Conservation (phyloP, 306 rosid species). For the Gastrolobium villosum region DNA sequence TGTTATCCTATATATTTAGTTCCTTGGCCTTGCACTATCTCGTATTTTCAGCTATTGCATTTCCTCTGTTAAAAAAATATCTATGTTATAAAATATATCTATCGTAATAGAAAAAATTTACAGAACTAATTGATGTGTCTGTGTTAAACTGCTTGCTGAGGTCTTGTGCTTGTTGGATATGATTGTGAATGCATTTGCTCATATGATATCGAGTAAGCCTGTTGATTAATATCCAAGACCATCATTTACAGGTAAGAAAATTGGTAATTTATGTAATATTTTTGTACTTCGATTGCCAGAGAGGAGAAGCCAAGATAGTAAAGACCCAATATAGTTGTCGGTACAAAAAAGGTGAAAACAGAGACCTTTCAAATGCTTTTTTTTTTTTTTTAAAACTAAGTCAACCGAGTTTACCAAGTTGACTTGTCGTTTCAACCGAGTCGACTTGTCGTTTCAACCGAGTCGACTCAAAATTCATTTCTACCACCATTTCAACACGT, state of each 20-base stretch:
- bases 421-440: no score
- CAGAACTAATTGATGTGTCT: slow-evolving; percentile 89
- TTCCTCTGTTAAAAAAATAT: slow-evolving; percentile 31
- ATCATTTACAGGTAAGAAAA: slow-evolving; percentile 74
- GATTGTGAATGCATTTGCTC: slow-evolving; percentile 96
- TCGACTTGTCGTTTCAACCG: no score
- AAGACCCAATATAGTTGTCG: no score
- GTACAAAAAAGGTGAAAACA: no score
- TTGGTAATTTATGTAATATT: slow-evolving; percentile 26
- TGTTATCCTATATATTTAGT: slow-evolving; percentile 3
- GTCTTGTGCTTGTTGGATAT: slow-evolving; percentile 93
- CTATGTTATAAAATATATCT: slow-evolving; percentile 1
- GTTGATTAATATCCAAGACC: slow-evolving; percentile 90
- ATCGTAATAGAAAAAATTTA: slow-evolving; percentile 27
- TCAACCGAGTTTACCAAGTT: no score
- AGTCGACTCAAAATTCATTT: no score
- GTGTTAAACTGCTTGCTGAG: slow-evolving; percentile 87
- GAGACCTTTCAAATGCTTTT: no score
- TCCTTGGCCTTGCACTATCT: slow-evolving; percentile 33
- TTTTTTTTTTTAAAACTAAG: no score
- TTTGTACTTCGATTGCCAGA: slow-evolving; percentile 16
- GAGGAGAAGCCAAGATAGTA: no score
- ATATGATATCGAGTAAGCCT: slow-evolving; percentile 87
- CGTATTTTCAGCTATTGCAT: slow-evolving; percentile 41
- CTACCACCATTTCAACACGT: no score